Evolutionary conservation across 2,329 filamentous ascomycete genomes (phyloP).

Genomic region (Fusarium tanahbumbuense): DNA sequence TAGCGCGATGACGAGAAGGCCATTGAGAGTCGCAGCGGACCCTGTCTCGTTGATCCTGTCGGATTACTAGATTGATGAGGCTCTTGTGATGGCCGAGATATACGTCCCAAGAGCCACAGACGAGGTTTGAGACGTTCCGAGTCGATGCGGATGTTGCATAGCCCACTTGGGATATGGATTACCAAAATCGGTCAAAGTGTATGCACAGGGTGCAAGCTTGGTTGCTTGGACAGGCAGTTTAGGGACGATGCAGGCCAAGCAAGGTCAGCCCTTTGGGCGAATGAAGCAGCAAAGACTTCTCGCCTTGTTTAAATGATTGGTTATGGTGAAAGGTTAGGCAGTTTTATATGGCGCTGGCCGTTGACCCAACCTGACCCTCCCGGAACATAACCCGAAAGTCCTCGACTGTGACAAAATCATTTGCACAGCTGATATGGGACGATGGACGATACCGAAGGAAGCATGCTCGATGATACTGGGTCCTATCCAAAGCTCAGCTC

Average conservation of each 20-base stretch:
- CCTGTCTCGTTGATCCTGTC: slow-evolving; percentile 32
- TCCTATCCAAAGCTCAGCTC: not conserved
- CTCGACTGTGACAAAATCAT: slow-evolving; percentile 27
- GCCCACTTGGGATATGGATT: slow-evolving; percentile 36
- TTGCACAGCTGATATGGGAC: slow-evolving; percentile 9
- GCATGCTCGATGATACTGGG: slow-evolving; percentile 5
- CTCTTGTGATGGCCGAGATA: slow-evolving; percentile 33
- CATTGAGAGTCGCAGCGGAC: slow-evolving; percentile 33
- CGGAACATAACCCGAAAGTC: slow-evolving; percentile 43
- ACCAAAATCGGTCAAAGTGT: slow-evolving; percentile 39
- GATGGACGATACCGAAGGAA: slow-evolving; percentile 14
- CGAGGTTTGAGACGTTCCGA: slow-evolving; percentile 39
- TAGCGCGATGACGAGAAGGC: slow-evolving; percentile 38
- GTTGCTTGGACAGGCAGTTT: slow-evolving; percentile 36
- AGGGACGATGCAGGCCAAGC: slow-evolving; percentile 35
- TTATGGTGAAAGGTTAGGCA: slow-evolving; percentile 37
- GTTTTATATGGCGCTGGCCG: slow-evolving; percentile 45
- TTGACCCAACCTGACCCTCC: slow-evolving; percentile 44
- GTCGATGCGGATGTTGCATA: slow-evolving; percentile 28
- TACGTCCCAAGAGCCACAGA: slow-evolving; percentile 33
- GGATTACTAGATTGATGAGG: slow-evolving; percentile 42
- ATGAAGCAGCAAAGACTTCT: slow-evolving; percentile 29
- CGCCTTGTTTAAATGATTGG: slow-evolving; percentile 47
- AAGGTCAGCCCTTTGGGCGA: slow-evolving; percentile 37
- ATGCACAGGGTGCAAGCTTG: slow-evolving; percentile 35